Conservation (phyloP, 2,329 filamentous ascomycete species). For the Trichoderma lentiforme region DNA sequence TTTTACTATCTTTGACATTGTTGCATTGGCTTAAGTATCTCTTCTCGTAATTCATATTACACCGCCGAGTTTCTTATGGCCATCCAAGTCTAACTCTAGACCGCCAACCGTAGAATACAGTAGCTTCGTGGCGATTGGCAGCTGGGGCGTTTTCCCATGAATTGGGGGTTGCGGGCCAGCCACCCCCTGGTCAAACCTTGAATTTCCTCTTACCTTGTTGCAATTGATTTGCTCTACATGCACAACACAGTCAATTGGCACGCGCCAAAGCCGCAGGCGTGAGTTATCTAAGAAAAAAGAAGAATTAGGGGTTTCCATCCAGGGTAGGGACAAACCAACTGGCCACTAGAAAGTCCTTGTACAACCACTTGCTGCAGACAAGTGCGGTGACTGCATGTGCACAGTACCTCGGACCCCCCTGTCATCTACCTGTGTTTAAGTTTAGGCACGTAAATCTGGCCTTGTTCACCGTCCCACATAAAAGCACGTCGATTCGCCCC, state of each 20-base stretch:
- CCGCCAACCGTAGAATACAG: not conserved
- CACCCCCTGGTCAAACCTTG: not conserved
- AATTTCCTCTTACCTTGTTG: not conserved
- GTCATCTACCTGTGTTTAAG: not conserved
- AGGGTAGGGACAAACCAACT: not conserved
- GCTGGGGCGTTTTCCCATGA: not conserved
- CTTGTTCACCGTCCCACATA: conserved; percentile 15
- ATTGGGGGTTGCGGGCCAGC: not conserved
- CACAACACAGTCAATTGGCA: not conserved
- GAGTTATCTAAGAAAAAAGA: not conserved
- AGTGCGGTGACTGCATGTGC: not conserved
- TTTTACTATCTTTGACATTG: not conserved
- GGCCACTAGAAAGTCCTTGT: not conserved
- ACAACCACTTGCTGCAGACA: not conserved
- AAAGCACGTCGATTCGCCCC: conserved; percentile 12
- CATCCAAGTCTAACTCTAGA: not conserved
- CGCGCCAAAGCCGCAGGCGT: not conserved
- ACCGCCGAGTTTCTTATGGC: not conserved
- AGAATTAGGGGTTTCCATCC: not conserved
- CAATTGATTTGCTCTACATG: not conserved
- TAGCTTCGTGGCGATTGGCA: not conserved
- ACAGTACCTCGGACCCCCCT: not conserved
- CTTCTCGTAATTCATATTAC: not conserved
- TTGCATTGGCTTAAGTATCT: not conserved
- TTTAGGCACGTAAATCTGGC: conserved; percentile 5